phyloP scores from a whole-genome alignment of 2,329 filamentous ascomycete genomes.

The Thielaviopsis ethacetica region DNA sequence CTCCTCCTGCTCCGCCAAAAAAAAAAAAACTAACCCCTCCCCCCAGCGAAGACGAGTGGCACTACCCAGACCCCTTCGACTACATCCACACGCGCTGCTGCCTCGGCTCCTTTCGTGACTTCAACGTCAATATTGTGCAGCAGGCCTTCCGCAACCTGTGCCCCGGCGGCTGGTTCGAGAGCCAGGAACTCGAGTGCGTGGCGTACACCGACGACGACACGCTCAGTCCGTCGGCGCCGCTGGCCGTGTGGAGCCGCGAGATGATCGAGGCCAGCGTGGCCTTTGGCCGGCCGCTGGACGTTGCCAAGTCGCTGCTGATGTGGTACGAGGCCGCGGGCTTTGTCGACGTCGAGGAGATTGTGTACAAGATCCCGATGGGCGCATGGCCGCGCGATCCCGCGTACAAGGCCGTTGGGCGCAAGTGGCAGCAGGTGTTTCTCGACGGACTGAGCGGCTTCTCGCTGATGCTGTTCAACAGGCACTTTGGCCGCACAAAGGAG shows the following conservation, averaged over 20 bases:
- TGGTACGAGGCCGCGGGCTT: conserved; percentile 34
- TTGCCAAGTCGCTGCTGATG: conserved; percentile 20
- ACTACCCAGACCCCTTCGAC: conserved; percentile 36
- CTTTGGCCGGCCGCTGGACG: conserved; percentile 23
- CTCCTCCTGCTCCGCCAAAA: too few species aligned
- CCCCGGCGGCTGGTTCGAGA: conserved; percentile 39
- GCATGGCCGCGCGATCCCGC: conserved; percentile 32
- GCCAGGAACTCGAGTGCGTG: conserved; percentile 28
- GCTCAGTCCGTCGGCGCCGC: conserved; percentile 22
- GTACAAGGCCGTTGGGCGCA: conserved; percentile 26
- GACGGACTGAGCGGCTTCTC: conserved; percentile 30
- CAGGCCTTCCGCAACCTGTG: conserved; percentile 32
- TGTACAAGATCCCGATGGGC: conserved; percentile 38
- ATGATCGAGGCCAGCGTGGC: conserved; percentile 23
- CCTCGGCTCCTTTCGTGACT: conserved; percentile 32
- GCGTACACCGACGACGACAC: conserved; percentile 30
- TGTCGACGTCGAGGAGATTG: conserved; percentile 33
- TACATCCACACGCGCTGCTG: conserved; percentile 37
- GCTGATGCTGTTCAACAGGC: conserved; percentile 24
- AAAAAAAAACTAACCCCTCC: background rate
- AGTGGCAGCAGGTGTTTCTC: conserved; percentile 29
- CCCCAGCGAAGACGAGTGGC: conserved; percentile 31
- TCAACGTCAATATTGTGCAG: conserved; percentile 31
- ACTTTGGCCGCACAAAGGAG: conserved; percentile 24
- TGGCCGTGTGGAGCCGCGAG: conserved; percentile 25